These are phyloP conservation scores for Calocybe gangraenosa DNA, from an alignment of 768 basidiomycete species.

Conservation along the genomic window DNA sequence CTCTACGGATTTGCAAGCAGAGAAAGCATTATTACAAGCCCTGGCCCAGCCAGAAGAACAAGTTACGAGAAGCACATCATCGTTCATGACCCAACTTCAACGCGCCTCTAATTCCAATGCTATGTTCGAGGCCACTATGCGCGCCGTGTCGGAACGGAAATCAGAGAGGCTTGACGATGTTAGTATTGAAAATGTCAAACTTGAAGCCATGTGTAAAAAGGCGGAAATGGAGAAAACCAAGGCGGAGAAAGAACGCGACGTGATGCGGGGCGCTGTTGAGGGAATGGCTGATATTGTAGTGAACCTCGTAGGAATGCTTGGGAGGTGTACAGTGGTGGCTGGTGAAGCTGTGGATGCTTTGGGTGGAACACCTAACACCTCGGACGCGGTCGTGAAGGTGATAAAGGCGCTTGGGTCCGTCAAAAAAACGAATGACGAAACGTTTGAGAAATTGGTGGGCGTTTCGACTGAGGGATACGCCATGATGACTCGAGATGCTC, in stretches of 20 bases:
- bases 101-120: constrained; percentile 71
- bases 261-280: constrained; percentile 54
- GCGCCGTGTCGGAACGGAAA: constrained; percentile 76
- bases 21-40: constrained; percentile 62
- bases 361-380: constrained; percentile 26
- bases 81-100: constrained; percentile 53
- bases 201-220: constrained; percentile 60
- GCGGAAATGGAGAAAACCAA: constrained; percentile 69
- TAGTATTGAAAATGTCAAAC: constrained; percentile 63
- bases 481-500: constrained; percentile 25
- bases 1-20: constrained; percentile 63
- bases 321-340: constrained; percentile 70
- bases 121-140: constrained; percentile 83
- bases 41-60: constrained; percentile 72
- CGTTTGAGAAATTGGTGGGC: constrained; percentile 64
- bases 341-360: constrained; percentile 49
- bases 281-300: constrained; percentile 67
- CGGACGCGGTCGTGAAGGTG: constrained; percentile 38
- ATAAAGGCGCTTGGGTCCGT: constrained; percentile 47
- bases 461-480: constrained; percentile 62
- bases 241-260: constrained; percentile 62
- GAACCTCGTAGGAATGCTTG: constrained; percentile 74
- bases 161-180: constrained; percentile 76
- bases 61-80: constrained; percentile 53
- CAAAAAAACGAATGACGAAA: constrained; percentile 65